A percentile compares a stretch with the other conserved stretches of the same genome.
phyloP scores from a whole-genome alignment of 192 early-diverging fungal genomes.

The Mortierella alpina region DNA sequence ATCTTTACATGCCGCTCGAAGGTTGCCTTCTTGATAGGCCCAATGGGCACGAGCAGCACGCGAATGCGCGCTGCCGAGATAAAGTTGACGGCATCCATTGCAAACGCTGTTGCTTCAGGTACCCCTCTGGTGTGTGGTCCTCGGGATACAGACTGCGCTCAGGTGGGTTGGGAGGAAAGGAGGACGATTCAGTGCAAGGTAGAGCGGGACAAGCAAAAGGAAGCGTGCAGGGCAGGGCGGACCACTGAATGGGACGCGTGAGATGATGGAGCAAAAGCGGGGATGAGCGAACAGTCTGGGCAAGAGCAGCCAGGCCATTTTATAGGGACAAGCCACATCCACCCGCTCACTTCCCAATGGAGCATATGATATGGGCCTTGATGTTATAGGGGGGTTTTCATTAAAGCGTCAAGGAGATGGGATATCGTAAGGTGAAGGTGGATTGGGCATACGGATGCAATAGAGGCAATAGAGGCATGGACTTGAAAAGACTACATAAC shows the following conservation, averaged over 20 bases:
- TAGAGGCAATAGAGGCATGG: too few species aligned
- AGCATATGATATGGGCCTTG: too few species aligned
- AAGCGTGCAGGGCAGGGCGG: neutral
- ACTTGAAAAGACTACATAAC: slow-evolving; percentile 15
- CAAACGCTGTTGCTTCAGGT: neutral
- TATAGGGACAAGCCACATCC: too few species aligned
- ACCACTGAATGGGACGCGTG: neutral
- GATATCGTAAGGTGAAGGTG: too few species aligned
- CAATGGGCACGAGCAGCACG: slow-evolving; percentile 78
- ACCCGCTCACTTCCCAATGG: too few species aligned
- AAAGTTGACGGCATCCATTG: slow-evolving; percentile 62
- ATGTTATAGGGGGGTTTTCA: too few species aligned
- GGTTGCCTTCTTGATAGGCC: slow-evolving; percentile 67
- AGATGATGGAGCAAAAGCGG: neutral
- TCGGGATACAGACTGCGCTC: neutral
- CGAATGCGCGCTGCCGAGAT: slow-evolving; percentile 66
- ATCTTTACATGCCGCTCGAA: slow-evolving; percentile 77
- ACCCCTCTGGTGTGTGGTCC: neutral
- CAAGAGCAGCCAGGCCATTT: too few species aligned
- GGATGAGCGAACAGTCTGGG: neutral
- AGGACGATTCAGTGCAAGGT: neutral
- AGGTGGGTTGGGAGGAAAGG: neutral
- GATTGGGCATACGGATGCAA: too few species aligned
- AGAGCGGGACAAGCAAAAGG: neutral
- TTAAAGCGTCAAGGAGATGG: too few species aligned